phyloP scores from a whole-genome alignment of 1,284 basidiomycete species.

The Sutorius eximius region DNA sequence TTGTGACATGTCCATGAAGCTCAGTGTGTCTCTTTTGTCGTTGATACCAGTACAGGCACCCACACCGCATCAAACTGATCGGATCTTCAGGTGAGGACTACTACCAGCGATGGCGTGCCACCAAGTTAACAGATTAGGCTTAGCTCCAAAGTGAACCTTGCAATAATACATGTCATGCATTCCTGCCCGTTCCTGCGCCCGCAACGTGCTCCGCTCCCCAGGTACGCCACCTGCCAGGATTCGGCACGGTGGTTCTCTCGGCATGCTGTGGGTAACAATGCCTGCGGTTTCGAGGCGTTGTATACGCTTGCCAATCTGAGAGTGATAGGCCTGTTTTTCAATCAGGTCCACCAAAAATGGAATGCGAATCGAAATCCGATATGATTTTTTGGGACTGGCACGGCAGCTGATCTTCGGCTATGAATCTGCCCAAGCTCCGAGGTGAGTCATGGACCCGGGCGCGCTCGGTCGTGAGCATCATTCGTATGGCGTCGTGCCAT shows the following conservation, averaged over 20 bases:
- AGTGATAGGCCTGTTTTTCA: not conserved
- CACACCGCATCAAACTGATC: not conserved
- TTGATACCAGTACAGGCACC: no score
- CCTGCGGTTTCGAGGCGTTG: not conserved
- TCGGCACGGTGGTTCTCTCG: not conserved
- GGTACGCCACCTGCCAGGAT: not conserved
- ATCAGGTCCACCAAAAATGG: not conserved
- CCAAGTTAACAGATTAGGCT: not conserved
- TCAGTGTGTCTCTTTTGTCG: not conserved
- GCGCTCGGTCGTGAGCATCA: no score
- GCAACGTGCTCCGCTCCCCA: not conserved
- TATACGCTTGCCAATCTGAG: not conserved
- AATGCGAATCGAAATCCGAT: not conserved
- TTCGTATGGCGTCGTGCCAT: not conserved
- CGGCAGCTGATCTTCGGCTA: not conserved
- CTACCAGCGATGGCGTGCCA: not conserved
- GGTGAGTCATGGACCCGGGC: not conserved
- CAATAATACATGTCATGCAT: not conserved
- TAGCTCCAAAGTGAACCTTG: not conserved
- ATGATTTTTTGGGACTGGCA: not conserved
- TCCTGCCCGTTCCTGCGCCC: not conserved
- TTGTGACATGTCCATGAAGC: not conserved
- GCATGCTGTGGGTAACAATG: constrained; percentile 3
- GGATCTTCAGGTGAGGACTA: not conserved
- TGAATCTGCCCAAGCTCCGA: not conserved